phyloP scores from a whole-genome alignment of 2,329 filamentous ascomycete species.

The Ceratocystiopsis sp. region DNA sequence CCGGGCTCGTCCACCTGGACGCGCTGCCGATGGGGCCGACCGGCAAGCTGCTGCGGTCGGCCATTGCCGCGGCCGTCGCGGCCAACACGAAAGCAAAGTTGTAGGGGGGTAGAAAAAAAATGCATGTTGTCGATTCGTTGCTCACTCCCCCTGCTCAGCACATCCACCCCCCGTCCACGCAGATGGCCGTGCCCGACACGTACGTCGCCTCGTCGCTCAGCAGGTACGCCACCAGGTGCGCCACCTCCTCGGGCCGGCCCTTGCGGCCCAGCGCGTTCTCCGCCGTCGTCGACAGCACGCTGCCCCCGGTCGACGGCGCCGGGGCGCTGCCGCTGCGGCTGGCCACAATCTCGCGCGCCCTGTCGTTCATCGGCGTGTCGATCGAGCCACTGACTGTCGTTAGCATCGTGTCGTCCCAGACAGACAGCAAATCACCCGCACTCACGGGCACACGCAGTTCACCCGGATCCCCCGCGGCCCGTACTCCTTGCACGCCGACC shows the following conservation, averaged over 20 bases:
- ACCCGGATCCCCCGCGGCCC: constrained; percentile 6
- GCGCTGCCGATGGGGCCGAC: constrained; percentile 49
- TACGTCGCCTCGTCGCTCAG: constrained; percentile 10
- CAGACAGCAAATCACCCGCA: background rate
- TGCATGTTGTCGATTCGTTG: no score
- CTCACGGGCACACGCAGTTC: constrained; percentile 11
- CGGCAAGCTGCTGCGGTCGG: constrained; percentile 16
- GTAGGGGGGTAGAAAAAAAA: no score
- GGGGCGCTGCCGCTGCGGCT: background rate
- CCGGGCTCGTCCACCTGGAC: constrained; percentile 46
- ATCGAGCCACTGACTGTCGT: constrained; percentile 1
- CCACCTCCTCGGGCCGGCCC: constrained; percentile 7
- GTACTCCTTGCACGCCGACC: constrained; percentile 6
- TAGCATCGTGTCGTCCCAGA: background rate
- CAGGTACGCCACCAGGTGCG: constrained; percentile 6
- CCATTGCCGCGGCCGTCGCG: constrained; percentile 2
- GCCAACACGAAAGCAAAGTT: background rate
- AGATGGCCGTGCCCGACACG: constrained; percentile 8
- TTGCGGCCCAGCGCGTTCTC: constrained; percentile 5
- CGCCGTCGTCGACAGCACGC: constrained; percentile 1
- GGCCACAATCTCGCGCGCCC: constrained; percentile 4
- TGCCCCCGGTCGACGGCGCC: background rate
- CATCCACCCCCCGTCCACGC: constrained; percentile 6
- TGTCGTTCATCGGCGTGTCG: constrained; percentile 3
- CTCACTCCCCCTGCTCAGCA: no score